Evolutionary conservation across 768 basidiomycete genomes (phyloP), one percentile per base, ranked within the genome.

Genomic region (Lentinula sp.): DNA sequence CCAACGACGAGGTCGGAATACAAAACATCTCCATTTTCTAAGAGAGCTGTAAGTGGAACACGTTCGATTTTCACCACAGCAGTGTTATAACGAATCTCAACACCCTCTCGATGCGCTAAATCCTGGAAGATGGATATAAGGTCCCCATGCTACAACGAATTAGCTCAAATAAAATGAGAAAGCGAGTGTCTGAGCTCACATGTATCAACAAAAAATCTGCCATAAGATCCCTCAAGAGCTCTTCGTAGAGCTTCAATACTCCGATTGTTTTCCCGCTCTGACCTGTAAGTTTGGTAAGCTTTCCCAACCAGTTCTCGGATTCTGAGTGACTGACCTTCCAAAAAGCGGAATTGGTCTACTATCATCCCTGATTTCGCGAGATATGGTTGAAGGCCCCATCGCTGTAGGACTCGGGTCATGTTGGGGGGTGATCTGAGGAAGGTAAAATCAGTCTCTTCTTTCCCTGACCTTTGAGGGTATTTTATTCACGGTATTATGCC

Each of bases 1-100:
- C 82, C 85, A 18, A 87, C 75, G 57, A 87, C 71, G 32, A 86
- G 70, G 67, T 88, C 84, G 15, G 79, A 80, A 15, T 64, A 65
- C 8, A 85, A 59, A 11, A 66, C 71, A 55, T 78, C 73, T 16
- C 83, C 84, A 39, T 68, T 73, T 23, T 76, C 75, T 39, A 78
- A 66, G 1, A 68, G 73, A 5, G 81, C 75, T 50, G 70, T 67
- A 9, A 76, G 73, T 32, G 69, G 61, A 18, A 71, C 62, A 18
- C 68, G 60, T 23, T 76, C 71, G 39, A 75, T 72, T 2, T 65
- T 57, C 9, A 65, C 61, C 0, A 81, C 80, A 23, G 69, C 69
- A 16, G 72, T 66, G 63, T 79, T 74, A 56, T 75, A 78, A 18
- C 73, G 73, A 61, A 85, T 72, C 32, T 74, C 65, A 8, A 79